These are phyloP conservation scores for Fusarium sp. DNA, from an alignment of 2,329 filamentous ascomycete genomes.

Conservation along the genomic window DNA sequence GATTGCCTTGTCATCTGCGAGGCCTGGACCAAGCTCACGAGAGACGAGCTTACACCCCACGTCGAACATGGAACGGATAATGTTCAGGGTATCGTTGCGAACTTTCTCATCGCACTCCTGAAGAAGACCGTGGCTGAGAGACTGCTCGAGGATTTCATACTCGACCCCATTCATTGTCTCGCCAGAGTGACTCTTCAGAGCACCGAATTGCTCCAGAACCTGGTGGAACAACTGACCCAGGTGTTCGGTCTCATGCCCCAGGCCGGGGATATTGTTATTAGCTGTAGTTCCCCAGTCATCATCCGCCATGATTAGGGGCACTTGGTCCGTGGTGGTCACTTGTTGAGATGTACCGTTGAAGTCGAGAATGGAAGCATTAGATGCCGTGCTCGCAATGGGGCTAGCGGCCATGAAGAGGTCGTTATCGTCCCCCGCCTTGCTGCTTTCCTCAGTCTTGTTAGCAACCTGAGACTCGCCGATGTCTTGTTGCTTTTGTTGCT, in stretches of 20 bases:
- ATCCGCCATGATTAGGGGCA: neutral
- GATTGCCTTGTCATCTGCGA: neutral
- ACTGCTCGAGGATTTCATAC: constrained; percentile 43
- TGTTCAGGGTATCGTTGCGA: constrained; percentile 32
- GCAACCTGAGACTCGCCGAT: neutral
- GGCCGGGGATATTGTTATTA: neutral
- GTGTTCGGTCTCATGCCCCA: neutral
- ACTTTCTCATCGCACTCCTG: constrained; percentile 38
- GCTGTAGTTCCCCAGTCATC: neutral
- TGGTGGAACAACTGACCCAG: constrained; percentile 14
- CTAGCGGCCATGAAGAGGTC: neutral
- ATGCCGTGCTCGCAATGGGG: neutral
- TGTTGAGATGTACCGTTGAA: neutral
- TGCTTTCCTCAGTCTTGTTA: neutral
- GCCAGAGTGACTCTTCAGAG: constrained; percentile 14
- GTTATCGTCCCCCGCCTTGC: neutral
- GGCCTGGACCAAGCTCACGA: neutral
- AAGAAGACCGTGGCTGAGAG: constrained; percentile 44
- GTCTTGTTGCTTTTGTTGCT: neutral
- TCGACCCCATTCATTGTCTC: constrained; percentile 41
- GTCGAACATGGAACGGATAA: constrained; percentile 37
- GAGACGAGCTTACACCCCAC: neutral
- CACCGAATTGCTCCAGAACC: constrained; percentile 16
- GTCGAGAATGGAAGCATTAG: neutral
- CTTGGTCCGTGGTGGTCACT: neutral